Evolutionary conservation across 352 stramenopile genomes (phyloP).

Genomic region (Globisporangium ultimum): DNA sequence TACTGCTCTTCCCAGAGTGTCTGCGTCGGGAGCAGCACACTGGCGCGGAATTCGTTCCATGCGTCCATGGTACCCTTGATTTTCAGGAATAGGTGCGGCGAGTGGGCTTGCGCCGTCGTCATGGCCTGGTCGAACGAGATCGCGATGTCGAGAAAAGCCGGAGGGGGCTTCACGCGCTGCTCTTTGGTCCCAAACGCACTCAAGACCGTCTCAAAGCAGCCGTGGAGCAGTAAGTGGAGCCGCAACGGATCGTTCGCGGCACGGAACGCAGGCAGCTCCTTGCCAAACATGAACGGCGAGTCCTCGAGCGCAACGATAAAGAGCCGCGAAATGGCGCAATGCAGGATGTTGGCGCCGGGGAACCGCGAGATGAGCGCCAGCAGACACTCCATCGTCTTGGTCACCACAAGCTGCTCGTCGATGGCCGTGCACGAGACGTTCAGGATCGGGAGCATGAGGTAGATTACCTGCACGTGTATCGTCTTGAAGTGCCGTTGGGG

Average conservation of each 20-base stretch:
- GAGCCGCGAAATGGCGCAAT: slow-evolving; percentile 55
- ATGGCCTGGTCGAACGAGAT: slow-evolving; percentile 78
- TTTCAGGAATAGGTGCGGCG: slow-evolving; percentile 36
- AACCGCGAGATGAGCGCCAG: slow-evolving; percentile 93
- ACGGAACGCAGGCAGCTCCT: slow-evolving; percentile 62
- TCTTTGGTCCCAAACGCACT: slow-evolving; percentile 20
- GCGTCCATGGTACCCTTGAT: slow-evolving; percentile 20
- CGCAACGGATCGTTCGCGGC: slow-evolving; percentile 48
- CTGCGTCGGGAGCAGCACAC: slow-evolving; percentile 53
- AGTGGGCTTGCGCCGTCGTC: slow-evolving; percentile 53
- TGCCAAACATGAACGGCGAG: slow-evolving; percentile 77
- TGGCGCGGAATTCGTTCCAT: slow-evolving; percentile 51
- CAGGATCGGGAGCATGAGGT: slow-evolving; percentile 72
- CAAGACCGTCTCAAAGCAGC: slow-evolving; percentile 41
- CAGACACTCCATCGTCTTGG: slow-evolving; percentile 38
- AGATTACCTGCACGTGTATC: slow-evolving; percentile 67
- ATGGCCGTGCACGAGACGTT: slow-evolving; percentile 64
- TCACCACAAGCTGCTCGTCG: slow-evolving; percentile 36
- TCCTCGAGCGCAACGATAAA: slow-evolving; percentile 81
- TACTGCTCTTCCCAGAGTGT: slow-evolving; percentile 68
- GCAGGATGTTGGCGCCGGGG: slow-evolving; percentile 81
- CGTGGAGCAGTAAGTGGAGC: slow-evolving; percentile 48
- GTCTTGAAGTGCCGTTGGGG: slow-evolving; percentile 37
- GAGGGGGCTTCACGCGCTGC: slow-evolving; percentile 25
- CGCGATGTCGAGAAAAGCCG: slow-evolving; percentile 64